A percentile compares a stretch with the other conserved stretches of the same genome.
These are phyloP conservation scores for Letharia lupina DNA, from an alignment of 495 filamentous ascomycete genomes.

Conservation along the genomic window DNA sequence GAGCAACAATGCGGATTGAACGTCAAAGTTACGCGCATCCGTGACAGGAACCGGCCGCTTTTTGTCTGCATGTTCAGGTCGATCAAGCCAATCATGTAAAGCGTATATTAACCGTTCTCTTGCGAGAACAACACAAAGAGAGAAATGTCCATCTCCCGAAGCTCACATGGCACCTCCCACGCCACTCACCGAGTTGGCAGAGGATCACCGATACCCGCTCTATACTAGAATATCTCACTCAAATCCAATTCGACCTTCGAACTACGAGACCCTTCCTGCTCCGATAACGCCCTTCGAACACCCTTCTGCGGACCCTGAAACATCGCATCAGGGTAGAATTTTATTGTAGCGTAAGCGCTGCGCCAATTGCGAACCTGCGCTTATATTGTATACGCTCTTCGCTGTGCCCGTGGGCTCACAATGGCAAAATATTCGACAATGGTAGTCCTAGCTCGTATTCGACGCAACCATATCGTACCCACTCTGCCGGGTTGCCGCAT, in stretches of 20 bases:
- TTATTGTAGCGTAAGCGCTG: neutral
- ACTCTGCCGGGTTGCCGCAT: constrained; percentile 1
- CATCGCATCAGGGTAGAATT: neutral
- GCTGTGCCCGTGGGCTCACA: neutral
- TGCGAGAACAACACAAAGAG: no score
- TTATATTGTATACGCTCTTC: neutral
- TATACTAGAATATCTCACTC: neutral
- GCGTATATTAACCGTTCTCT: neutral
- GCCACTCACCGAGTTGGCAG: neutral
- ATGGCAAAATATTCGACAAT: constrained; percentile 1
- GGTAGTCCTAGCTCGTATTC: neutral
- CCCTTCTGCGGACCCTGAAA: neutral
- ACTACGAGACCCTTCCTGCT: neutral
- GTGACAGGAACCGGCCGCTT: neutral
- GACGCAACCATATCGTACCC: neutral
- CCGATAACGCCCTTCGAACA: neutral
- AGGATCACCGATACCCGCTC: constrained; percentile 3
- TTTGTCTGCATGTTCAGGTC: neutral
- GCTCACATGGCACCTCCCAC: neutral
- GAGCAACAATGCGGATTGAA: neutral
- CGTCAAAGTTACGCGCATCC: neutral
- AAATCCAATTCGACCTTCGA: neutral
- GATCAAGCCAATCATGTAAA: neutral
- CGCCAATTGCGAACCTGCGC: neutral
- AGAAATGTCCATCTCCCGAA: neutral